A percentile compares a stretch with the other conserved stretches of the same genome.
Conservation (phyloP, 2,329 filamentous ascomycete species). For the Claviceps purpurea region DNA sequence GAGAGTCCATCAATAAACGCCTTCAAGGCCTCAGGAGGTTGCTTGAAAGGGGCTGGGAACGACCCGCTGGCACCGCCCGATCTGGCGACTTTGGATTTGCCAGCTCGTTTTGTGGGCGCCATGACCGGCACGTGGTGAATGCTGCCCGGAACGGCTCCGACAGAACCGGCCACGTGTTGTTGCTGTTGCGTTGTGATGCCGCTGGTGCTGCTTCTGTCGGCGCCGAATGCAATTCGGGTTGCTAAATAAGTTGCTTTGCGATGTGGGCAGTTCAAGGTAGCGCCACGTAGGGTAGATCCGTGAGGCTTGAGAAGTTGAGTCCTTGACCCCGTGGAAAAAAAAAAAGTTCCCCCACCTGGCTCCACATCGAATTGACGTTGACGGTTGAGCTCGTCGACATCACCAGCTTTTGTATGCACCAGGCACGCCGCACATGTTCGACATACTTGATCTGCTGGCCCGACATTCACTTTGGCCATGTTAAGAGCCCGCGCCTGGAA, state of each 20-base stretch:
- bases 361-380: not conserved
- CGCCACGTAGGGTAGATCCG: no score
- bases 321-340: not conserved
- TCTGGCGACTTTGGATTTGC: constrained; percentile 17
- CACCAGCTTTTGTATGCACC: not conserved
- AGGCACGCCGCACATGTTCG: not conserved
- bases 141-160: not conserved
- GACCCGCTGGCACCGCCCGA: constrained; percentile 15
- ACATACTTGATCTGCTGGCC: not conserved
- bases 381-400: no score
- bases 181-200: not conserved
- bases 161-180: not conserved
- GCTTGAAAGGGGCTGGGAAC: constrained; percentile 54
- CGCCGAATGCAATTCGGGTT: no score
- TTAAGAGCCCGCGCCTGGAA: constrained; percentile 28
- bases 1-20: constrained; percentile 56
- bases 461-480: constrained; percentile 20
- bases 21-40: constrained; percentile 46
- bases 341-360: not conserved
- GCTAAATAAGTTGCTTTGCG: no score
- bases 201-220: no score
- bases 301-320: no score
- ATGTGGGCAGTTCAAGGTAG: no score
- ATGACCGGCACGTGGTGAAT: constrained; percentile 9
- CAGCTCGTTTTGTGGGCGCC: constrained; percentile 21